A percentile compares a stretch with the other conserved stretches of the same genome.
Evolutionary conservation across 306 rosid genomes (phyloP).

Genomic region (Prosopis cineraria): DNA sequence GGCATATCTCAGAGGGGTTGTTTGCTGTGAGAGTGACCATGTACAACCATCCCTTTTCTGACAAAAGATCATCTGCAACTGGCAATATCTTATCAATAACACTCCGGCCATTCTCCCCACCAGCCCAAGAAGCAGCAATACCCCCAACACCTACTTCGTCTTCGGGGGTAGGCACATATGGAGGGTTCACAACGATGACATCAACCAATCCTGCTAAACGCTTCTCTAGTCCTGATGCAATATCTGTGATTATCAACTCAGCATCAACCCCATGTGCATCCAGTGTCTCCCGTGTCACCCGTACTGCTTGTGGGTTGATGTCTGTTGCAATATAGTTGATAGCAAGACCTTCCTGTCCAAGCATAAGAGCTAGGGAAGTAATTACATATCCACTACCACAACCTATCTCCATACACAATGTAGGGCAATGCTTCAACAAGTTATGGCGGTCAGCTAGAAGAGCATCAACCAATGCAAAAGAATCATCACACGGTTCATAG

Average conservation of each 20-base stretch:
- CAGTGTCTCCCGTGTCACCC: constrained; percentile 68
- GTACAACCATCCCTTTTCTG: constrained; percentile 91
- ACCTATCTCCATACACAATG: constrained; percentile 84
- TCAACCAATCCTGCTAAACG: constrained; percentile 82
- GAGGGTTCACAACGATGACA: constrained; percentile 92
- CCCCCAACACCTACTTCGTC: constrained; percentile 87
- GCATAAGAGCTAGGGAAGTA: constrained; percentile 91
- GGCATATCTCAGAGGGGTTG: constrained; percentile 78
- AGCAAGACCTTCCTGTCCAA: constrained; percentile 58
- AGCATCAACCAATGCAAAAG: constrained; percentile 93
- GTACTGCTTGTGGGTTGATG: constrained; percentile 74
- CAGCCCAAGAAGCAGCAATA: constrained; percentile 88
- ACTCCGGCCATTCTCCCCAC: constrained; percentile 87
- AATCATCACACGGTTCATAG: constrained; percentile 96
- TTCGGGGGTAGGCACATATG: constrained; percentile 97
- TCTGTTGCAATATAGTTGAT: constrained; percentile 84
- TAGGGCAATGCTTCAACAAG: constrained; percentile 68
- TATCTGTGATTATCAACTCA: constrained; percentile 72
- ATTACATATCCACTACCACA: constrained; percentile 96
- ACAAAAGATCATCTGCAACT: constrained; percentile 69
- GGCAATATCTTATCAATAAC: constrained; percentile 85
- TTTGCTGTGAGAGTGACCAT: constrained; percentile 80
- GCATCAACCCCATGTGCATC: constrained; percentile 89
- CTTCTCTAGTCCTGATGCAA: constrained; percentile 76
- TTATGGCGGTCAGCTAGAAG: constrained; percentile 76